Evolutionary conservation across 805 yeast genomes (phyloP).

Genomic region (Naumovozyma dairenensis): DNA sequence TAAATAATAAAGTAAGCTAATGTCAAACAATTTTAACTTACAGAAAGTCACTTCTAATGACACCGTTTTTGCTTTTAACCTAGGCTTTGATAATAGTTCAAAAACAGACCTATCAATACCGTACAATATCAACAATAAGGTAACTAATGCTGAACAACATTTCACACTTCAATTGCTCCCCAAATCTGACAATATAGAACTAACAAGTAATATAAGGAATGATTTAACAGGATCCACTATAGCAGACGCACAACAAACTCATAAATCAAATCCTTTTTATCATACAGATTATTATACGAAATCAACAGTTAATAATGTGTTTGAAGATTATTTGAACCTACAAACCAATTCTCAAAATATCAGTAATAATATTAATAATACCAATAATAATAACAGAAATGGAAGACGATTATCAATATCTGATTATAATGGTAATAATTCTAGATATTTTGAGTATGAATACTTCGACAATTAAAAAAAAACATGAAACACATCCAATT

Average conservation of each 20-base stretch:
- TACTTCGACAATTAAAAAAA: slow-evolving; percentile 19
- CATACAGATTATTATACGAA: not conserved
- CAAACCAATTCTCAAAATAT: too few relatives aligned
- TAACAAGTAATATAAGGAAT: too few relatives aligned
- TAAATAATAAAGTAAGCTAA: too few relatives aligned
- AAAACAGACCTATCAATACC: not conserved
- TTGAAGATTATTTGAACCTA: not conserved
- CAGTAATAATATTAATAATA: too few relatives aligned
- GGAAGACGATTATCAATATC: slow-evolving; percentile 24
- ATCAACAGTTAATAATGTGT: not conserved
- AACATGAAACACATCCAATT: not conserved
- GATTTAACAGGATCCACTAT: not conserved
- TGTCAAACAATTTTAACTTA: too few relatives aligned
- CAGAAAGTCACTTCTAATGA: too few relatives aligned
- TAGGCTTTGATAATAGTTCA: not conserved
- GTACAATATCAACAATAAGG: not conserved
- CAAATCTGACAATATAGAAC: too few relatives aligned
- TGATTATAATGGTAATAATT: slow-evolving; percentile 20
- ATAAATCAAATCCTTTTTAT: not conserved
- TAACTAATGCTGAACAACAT: not conserved
- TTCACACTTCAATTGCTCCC: not conserved
- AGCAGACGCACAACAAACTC: not conserved
- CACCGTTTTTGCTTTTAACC: too few relatives aligned
- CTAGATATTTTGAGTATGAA: slow-evolving; percentile 26
- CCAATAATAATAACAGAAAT: too few relatives aligned